Base-by-base conservation (phyloP, 2,329 filamentous ascomycete species). In the Teratosphaeria destructans region DNA sequence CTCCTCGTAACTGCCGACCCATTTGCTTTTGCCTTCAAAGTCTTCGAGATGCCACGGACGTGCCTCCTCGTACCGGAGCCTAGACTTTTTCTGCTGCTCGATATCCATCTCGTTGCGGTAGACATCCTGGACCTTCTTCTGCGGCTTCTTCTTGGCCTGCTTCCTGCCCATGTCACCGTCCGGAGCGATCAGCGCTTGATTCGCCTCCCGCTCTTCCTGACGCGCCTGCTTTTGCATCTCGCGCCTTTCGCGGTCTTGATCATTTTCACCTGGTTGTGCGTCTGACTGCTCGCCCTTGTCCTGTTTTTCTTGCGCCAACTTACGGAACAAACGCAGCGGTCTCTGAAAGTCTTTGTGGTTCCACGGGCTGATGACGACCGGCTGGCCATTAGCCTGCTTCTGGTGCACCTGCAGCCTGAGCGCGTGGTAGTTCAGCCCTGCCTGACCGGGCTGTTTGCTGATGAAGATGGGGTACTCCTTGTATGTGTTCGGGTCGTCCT, bases 21-120 rank as follows among this genome's bases (percentile, higher is more conserved):
- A 97, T 2, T 89, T 88, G 67, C 96, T 93, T 73, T 93, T 96
- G 64, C 91, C 90, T 69, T 99, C 93, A 49, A 92, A 95, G 72
- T 99, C 94, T 72, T 99, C 94, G 39, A 99, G 75, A 72, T 96
- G 92, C 94, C 94, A 99, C 5, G 94, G 94, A 56, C 96, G 79
- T 3, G 93, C 90, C 73, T 99, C 94, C 72, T 97, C 94, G 66
- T 97, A 99, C 63, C 92, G 82, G 52, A 86, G 76, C 61, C 83
- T 78, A 52, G 81, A 78, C 56, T 78, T 77, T 61, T 87, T 75
- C 84, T 85, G 78, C 81, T 95, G 81, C 82, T 94, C 78, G 76
- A 82, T 82, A 1, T 84, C 85, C 70, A 85, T 83, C 60, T 95
- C 89, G n/a, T 88, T 84, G 65, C 90, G 86, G 70, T 89, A 91